These are phyloP conservation scores for Phytophthora hibernalis DNA, from an alignment of 352 stramenopile genomes.

Conservation along the genomic window DNA sequence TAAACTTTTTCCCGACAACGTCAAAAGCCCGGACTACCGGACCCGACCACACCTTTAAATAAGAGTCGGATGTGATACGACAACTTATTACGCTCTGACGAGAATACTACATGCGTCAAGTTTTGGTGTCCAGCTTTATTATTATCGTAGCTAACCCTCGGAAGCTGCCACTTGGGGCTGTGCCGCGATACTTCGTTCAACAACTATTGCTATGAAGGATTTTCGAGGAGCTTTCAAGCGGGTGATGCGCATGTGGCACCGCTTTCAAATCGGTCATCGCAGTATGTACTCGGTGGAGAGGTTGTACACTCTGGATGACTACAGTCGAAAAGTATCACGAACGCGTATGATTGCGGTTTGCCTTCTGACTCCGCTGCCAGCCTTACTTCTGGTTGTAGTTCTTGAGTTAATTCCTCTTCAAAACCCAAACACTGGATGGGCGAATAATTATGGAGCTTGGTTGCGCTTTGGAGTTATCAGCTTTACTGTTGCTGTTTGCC, in stretches of 20 bases:
- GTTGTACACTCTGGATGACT: constrained; percentile 6
- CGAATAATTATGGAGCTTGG: constrained; percentile 8
- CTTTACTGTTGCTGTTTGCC: constrained; percentile 2
- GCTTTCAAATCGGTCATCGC: constrained; percentile 8
- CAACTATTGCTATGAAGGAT: background rate
- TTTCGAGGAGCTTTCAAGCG: background rate
- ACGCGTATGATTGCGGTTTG: constrained; percentile 10
- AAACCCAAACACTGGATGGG: constrained; percentile 4
- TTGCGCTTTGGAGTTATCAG: constrained; percentile 14
- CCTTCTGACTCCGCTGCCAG: constrained; percentile 5
- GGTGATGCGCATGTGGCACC: background rate
- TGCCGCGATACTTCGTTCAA: too few relatives aligned
- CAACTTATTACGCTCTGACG: background rate
- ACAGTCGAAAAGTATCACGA: background rate
- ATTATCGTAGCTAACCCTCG: too few relatives aligned
- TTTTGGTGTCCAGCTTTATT: too few relatives aligned
- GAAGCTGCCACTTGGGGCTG: too few relatives aligned
- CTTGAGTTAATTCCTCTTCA: constrained; percentile 17
- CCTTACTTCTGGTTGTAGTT: background rate
- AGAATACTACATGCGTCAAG: too few relatives aligned
- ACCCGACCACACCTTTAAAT: too few relatives aligned
- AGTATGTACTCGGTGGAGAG: constrained; percentile 11
- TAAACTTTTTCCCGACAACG: background rate
- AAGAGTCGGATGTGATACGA: too few relatives aligned
- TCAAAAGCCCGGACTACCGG: background rate